Evolutionary conservation across 78 protist species (phyloP), one percentile per base, ranked within the genome.

Genomic region (Dictyostelium brefeldianum): DNA sequence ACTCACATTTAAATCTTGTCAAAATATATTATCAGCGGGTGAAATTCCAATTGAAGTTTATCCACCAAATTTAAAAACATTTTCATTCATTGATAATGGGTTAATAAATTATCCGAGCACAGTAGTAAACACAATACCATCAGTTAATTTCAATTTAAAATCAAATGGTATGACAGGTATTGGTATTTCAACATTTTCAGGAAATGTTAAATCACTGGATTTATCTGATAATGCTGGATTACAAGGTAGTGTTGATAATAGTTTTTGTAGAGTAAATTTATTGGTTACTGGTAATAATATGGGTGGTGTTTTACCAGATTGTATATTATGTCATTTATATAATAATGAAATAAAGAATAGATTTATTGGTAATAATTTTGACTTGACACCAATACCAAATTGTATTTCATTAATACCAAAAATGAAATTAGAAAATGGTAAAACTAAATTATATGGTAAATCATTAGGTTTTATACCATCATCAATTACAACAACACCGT

Each of bases 401-500:
- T 31, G 50, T 15, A 14, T 36, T 14, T 1, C 4, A 4, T 29
- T 67, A 9, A 67, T 67, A 12, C 75, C 75, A 27, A 67, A 67
- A 31, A 67, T 67, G 75, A 67, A 29, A 67, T 29, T 67, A 10
- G 15, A 5, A 17, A 67, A 67, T 67, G 75, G 75, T 17, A 67
- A 67, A 27, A 67, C 75, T 3, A 29, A 29, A 29, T 17, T 67
- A 31, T 67, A 17, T 67, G 75, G 75, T 31, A 6, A 31, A 14
- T 29, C 25, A 14, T 25, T 67, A 15, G 75, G 75, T 14, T 67
- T 67, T 15, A 14, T 67, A 67, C 7, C 48, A 12, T 29, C 22
- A 15, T 29, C 75, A 1, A 67, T 67, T 11, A 67, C 12, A 67
- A 27, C 75, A 31, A 31, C 4, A 3, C 75, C 75, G 31, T 67